Evolutionary conservation across 768 basidiomycete genomes (phyloP).

Genomic region (Boletus edulis): DNA sequence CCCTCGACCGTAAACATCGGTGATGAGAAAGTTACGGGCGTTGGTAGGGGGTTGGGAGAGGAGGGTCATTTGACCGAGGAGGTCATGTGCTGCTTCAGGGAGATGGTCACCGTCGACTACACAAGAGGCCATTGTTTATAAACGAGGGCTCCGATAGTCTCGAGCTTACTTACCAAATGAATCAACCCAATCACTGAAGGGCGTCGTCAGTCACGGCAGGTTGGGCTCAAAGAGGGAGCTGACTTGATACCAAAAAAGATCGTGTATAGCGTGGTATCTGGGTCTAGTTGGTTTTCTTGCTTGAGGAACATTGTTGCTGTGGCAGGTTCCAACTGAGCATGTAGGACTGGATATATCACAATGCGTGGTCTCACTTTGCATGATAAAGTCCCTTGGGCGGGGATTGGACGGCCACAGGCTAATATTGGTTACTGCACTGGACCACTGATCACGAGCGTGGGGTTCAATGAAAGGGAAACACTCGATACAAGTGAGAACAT

Average conservation of each 20-base stretch:
- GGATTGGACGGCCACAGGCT: slow-evolving; percentile 52
- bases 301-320: slow-evolving; percentile 43
- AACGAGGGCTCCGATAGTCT: background rate
- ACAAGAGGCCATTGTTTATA: background rate
- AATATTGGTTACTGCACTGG: slow-evolving; percentile 46
- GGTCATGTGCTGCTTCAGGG: slow-evolving; percentile 40
- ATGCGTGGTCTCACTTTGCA: slow-evolving; percentile 31
- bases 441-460: slow-evolving; percentile 19
- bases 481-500: slow-evolving; percentile 6
- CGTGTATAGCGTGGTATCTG: slow-evolving; percentile 47
- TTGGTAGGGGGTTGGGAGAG: slow-evolving; percentile 51
- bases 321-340: background rate
- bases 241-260: slow-evolving; percentile 58
- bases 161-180: slow-evolving; percentile 34
- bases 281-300: slow-evolving; percentile 44
- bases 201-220: background rate
- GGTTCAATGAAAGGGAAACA: too few relatives aligned
- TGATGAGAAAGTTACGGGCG: slow-evolving; percentile 47
- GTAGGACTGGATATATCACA: background rate
- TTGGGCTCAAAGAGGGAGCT: slow-evolving; percentile 7
- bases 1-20: slow-evolving; percentile 52
- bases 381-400: slow-evolving; percentile 45
- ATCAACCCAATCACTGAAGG: slow-evolving; percentile 41
- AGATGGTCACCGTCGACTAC: slow-evolving; percentile 47
- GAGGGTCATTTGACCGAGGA: slow-evolving; percentile 43